Conservation (phyloP, 202 grass and related monocot species). For the Saccharum hybrid region DNA sequence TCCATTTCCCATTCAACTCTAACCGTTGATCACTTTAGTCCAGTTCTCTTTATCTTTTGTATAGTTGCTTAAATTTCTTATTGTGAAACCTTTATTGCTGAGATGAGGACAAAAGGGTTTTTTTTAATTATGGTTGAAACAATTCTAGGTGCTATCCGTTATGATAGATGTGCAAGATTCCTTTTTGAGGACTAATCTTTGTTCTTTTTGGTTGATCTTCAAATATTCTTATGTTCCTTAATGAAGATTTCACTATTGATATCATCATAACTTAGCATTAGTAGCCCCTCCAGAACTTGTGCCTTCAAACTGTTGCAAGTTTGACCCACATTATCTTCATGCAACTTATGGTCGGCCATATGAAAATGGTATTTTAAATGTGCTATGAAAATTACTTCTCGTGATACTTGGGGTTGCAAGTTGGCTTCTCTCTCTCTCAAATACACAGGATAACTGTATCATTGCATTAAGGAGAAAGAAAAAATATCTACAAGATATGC, state of each 20-base stretch:
- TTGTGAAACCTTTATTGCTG: slow-evolving; percentile 1
- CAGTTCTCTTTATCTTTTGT: slow-evolving; percentile 33
- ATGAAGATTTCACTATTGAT: slow-evolving; percentile 19
- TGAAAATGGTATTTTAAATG: slow-evolving; percentile 11
- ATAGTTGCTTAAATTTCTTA: slow-evolving; percentile 18
- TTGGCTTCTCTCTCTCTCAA: neutral
- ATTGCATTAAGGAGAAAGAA: neutral
- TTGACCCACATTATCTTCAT: neutral
- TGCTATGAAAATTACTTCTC: neutral
- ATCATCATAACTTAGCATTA: slow-evolving; percentile 27
- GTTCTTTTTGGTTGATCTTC: slow-evolving; percentile 42
- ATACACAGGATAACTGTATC: neutral
- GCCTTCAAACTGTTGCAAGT: neutral
- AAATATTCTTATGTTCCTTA: slow-evolving; percentile 17
- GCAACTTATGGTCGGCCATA: neutral
- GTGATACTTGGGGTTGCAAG: neutral
- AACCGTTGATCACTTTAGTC: slow-evolving; percentile 10
- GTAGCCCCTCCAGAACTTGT: neutral
- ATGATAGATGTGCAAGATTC: slow-evolving; percentile 29
- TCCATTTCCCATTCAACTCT: slow-evolving; percentile 35
- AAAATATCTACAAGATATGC: neutral
- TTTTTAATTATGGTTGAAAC: slow-evolving; percentile 22
- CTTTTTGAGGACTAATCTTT: neutral
- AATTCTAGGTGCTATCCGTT: slow-evolving; percentile 24
- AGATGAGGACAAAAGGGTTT: slow-evolving; percentile 21